These are phyloP conservation scores for Usnea hakonensis DNA, from an alignment of 495 filamentous ascomycete genomes.

Conservation along the genomic window DNA sequence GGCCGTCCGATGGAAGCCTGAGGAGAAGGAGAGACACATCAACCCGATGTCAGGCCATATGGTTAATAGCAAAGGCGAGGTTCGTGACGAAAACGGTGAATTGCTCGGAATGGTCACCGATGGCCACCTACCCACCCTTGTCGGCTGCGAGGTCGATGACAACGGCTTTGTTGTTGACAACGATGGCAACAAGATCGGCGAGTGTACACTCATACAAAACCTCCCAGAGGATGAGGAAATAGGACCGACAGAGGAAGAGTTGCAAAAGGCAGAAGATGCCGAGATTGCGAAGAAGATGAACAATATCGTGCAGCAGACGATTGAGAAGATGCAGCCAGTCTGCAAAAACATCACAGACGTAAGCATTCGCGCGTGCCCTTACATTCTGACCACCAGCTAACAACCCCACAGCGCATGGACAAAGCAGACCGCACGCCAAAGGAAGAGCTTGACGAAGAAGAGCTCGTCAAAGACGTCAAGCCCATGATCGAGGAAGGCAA, in stretches of 20 bases:
- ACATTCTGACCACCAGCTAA: conserved; percentile 22
- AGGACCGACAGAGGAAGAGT: conserved; percentile 38
- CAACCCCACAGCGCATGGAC: conserved; percentile 55
- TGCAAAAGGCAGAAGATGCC: conserved; percentile 55
- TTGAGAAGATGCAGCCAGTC: conserved; percentile 77
- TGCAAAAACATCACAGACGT: conserved; percentile 83
- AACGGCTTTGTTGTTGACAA: conserved; percentile 78
- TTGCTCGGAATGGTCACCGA: conserved; percentile 71
- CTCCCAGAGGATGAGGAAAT: conserved; percentile 46
- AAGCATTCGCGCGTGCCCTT: conserved; percentile 26
- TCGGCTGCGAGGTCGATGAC: conserved; percentile 76
- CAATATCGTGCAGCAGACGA: conserved; percentile 63
- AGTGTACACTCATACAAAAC: conserved; percentile 71
- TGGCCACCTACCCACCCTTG: conserved; percentile 60
- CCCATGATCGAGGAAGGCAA: conserved; percentile 80
- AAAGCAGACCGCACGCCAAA: conserved; percentile 74
- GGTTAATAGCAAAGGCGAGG: conserved; percentile 77
- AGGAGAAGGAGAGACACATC: conserved; percentile 57
- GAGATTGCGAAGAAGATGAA: conserved; percentile 75
- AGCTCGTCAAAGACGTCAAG: conserved; percentile 75
- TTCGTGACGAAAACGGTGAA: conserved; percentile 73
- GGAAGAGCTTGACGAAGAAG: conserved; percentile 86
- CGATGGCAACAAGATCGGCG: conserved; percentile 72
- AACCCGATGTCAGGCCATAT: conserved; percentile 68
- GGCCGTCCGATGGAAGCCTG: conserved; percentile 75